Conservation (phyloP, 768 basidiomycete genomes). For the Suillus americanus region DNA sequence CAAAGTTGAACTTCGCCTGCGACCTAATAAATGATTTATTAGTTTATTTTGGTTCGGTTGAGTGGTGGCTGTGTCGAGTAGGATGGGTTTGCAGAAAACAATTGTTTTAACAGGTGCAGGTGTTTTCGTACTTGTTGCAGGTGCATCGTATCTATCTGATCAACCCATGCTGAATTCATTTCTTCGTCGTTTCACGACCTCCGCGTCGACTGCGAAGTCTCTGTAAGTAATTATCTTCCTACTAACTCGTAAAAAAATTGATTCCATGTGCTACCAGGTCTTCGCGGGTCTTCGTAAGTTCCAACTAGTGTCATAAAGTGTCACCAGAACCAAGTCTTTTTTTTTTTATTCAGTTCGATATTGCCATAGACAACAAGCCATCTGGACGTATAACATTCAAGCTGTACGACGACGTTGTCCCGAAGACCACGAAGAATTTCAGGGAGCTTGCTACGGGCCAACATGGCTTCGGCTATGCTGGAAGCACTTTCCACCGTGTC, state of each 20-base stretch:
- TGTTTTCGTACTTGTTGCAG: neutral
- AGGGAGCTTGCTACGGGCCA: constrained; percentile 72
- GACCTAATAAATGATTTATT: neutral
- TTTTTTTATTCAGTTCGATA: constrained; percentile 49
- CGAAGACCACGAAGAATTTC: constrained; percentile 79
- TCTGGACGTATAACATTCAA: constrained; percentile 79
- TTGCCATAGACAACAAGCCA: constrained; percentile 58
- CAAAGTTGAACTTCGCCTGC: too few relatives aligned
- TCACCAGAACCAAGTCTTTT: neutral
- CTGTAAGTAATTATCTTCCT: neutral
- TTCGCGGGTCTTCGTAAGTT: constrained; percentile 31
- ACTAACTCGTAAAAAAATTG: neutral
- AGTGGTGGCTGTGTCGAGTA: neutral
- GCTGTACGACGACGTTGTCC: constrained; percentile 81
- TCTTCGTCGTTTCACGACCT: constrained; percentile 5
- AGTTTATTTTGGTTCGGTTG: neutral
- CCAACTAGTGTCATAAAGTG: neutral
- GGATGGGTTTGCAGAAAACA: constrained; percentile 2
- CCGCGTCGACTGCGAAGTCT: neutral
- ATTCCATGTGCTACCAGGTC: constrained; percentile 9
- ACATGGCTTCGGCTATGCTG: constrained; percentile 71
- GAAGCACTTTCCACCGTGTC: constrained; percentile 69
- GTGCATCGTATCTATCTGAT: constrained; percentile 6
- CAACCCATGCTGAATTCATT: constrained; percentile 1
- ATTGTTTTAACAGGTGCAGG: constrained; percentile 1